Percentiles rank a stretch among this genome's conserved stretches.
These are phyloP conservation scores for Epicoccum sorghinum DNA, from an alignment of 2,329 filamentous ascomycete species.

Conservation along the genomic window DNA sequence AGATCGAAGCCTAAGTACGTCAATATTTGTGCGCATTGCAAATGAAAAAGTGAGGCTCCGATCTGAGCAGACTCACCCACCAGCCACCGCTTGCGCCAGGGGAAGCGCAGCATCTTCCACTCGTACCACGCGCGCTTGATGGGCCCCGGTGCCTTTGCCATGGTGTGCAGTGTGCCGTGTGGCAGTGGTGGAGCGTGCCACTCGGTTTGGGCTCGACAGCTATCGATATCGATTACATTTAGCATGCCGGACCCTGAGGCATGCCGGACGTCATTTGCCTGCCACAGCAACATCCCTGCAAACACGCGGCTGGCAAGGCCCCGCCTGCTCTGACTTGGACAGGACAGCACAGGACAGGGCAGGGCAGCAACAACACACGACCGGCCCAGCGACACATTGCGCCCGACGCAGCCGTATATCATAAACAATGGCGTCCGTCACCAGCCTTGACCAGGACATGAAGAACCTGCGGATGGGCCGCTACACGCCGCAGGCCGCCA, in stretches of 20 bases:
- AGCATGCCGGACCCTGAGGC: background rate
- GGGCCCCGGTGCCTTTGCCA: slow-evolving; percentile 46
- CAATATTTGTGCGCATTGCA: background rate
- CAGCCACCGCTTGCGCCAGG: slow-evolving; percentile 66
- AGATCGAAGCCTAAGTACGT: slow-evolving; percentile 60
- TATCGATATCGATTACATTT: slow-evolving; percentile 8
- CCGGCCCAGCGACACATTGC: slow-evolving; percentile 3
- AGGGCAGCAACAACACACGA: slow-evolving; percentile 6
- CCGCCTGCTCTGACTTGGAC: slow-evolving; percentile 14
- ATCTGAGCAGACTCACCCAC: slow-evolving; percentile 53
- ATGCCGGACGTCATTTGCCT: background rate
- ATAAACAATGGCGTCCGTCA: slow-evolving; percentile 81
- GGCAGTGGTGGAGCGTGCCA: background rate
- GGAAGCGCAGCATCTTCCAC: slow-evolving; percentile 67
- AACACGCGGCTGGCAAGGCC: slow-evolving; percentile 19
- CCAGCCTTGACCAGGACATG: slow-evolving; percentile 93
- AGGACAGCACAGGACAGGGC: background rate
- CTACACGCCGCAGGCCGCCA: slow-evolving; percentile 89
- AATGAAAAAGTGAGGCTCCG: background rate
- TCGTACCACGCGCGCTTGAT: slow-evolving; percentile 61
- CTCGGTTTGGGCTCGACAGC: too few relatives aligned
- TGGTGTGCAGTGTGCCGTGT: slow-evolving; percentile 27
- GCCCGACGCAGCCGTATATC: slow-evolving; percentile 15
- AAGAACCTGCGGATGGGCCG: slow-evolving; percentile 89
- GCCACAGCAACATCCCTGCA: slow-evolving; percentile 5